Evolutionary conservation across 2,329 filamentous ascomycete genomes (phyloP).

Genomic region (Hyphodiscus sp.): DNA sequence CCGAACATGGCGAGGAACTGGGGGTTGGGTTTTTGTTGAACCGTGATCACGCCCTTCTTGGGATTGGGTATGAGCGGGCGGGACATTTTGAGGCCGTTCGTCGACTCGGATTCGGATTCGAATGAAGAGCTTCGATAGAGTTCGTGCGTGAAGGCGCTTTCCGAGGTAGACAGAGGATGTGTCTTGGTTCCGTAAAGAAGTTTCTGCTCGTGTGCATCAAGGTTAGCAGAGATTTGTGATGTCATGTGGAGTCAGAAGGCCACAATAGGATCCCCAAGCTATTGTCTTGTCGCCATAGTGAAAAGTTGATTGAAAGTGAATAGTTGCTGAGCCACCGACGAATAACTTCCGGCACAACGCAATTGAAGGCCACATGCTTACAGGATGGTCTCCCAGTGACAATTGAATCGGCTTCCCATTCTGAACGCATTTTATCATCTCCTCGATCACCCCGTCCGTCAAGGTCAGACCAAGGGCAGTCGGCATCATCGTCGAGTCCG

Average conservation of each 20-base stretch:
- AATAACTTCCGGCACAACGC: not conserved
- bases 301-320: not conserved
- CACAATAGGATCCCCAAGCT: too few relatives aligned
- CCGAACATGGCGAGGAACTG: constrained; percentile 1
- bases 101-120: constrained; percentile 2
- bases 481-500: constrained; percentile 41
- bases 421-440: constrained; percentile 55
- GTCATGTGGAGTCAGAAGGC: not conserved
- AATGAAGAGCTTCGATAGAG: constrained; percentile 47
- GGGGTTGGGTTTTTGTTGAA: not conserved
- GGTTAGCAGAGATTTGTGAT: constrained; percentile 6
- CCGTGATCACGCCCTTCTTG: not conserved
- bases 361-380: constrained; percentile 37
- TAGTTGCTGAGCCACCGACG: not conserved
- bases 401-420: constrained; percentile 51
- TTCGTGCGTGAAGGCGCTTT: constrained; percentile 46
- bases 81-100: not conserved
- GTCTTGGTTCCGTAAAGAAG: constrained; percentile 47
- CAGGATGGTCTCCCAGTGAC: constrained; percentile 50
- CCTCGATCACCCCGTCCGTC: constrained; percentile 50
- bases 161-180: constrained; percentile 39
- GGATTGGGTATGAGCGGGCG: not conserved
- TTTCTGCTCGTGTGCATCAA: constrained; percentile 34
- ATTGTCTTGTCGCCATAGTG: too few relatives aligned
- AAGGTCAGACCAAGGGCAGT: constrained; percentile 55